phyloP scores from a whole-genome alignment of 139 green algal species.

The Chlamydomonas schloesseri region DNA sequence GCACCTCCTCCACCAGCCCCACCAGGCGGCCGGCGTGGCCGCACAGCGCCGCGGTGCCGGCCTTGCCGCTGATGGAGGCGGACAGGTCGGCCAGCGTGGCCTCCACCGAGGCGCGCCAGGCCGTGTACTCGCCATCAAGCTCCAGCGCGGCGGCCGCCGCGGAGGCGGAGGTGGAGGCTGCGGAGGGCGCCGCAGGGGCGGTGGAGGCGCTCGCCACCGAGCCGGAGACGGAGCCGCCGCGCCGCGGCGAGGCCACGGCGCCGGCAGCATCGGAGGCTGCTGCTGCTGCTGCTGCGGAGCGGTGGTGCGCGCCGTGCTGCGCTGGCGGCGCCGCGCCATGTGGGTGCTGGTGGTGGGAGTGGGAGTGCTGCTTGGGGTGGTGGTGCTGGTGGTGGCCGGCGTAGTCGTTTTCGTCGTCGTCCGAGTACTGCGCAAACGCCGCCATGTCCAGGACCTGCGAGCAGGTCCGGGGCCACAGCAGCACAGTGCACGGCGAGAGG shows the following conservation, averaged over 20 bases:
- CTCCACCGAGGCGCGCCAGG: conserved; percentile 33
- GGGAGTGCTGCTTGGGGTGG: background rate
- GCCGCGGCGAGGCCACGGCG: no score
- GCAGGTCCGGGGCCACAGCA: background rate
- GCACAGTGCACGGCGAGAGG: no score
- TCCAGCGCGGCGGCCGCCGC: background rate
- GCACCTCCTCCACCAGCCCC: conserved; percentile 35
- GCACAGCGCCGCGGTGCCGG: conserved; percentile 7
- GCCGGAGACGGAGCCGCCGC: no score
- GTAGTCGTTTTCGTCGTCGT: conserved; percentile 48
- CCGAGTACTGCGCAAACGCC: conserved; percentile 40
- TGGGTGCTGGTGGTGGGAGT: background rate
- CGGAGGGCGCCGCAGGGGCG: no score
- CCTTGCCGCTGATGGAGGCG: background rate
- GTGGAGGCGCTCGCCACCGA: no score
- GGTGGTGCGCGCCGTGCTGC: background rate
- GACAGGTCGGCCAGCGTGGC: conserved; percentile 10
- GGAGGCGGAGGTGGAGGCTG: background rate
- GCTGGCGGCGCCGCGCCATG: background rate
- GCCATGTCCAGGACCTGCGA: conserved; percentile 40
- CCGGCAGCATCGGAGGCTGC: no score
- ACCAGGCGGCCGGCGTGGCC: background rate
- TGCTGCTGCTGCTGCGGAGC: no score
- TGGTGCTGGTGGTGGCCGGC: background rate
- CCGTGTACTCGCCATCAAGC: conserved; percentile 21